Conservation (phyloP, 2,329 filamentous ascomycete genomes). For the Bipolaris victoriae region DNA sequence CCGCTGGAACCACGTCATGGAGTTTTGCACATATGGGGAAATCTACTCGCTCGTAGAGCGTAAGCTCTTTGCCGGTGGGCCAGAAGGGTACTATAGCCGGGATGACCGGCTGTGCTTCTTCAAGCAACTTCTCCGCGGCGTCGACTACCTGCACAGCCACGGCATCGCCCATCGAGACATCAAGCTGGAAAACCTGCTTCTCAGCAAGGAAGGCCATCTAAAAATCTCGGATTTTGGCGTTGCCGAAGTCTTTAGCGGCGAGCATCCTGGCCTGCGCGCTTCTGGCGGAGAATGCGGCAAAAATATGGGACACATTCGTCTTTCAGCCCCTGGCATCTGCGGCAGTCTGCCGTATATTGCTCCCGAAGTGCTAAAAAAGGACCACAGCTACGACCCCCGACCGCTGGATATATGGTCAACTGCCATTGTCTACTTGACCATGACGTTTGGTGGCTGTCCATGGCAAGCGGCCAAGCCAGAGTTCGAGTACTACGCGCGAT, state of each 20-base stretch:
- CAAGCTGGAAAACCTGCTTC: constrained; percentile 84
- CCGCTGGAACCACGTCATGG: constrained; percentile 92
- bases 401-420: constrained; percentile 86
- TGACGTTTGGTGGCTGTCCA: constrained; percentile 73
- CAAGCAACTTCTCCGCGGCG: constrained; percentile 84
- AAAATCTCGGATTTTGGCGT: constrained; percentile 94
- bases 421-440: constrained; percentile 80
- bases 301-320: constrained; percentile 72
- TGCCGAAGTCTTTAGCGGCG: constrained; percentile 82
- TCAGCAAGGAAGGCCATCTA: constrained; percentile 78
- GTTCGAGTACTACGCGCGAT: constrained; percentile 65
- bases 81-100: constrained; percentile 62
- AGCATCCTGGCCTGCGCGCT: constrained; percentile 77
- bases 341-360: constrained; percentile 87
- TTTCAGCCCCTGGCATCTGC: constrained; percentile 80
- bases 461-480: constrained; percentile 71
- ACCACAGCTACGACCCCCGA: constrained; percentile 72
- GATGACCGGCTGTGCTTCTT: constrained; percentile 82
- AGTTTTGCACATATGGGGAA: constrained; percentile 84
- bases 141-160: constrained; percentile 80
- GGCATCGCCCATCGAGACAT: constrained; percentile 91
- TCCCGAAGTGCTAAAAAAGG: constrained; percentile 78
- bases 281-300: constrained; percentile 75
- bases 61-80: constrained; percentile 56
- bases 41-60: constrained; percentile 75